These are phyloP conservation scores for Ligustrum vulgare DNA, from an alignment of 257 asterid species.

Conservation along the genomic window DNA sequence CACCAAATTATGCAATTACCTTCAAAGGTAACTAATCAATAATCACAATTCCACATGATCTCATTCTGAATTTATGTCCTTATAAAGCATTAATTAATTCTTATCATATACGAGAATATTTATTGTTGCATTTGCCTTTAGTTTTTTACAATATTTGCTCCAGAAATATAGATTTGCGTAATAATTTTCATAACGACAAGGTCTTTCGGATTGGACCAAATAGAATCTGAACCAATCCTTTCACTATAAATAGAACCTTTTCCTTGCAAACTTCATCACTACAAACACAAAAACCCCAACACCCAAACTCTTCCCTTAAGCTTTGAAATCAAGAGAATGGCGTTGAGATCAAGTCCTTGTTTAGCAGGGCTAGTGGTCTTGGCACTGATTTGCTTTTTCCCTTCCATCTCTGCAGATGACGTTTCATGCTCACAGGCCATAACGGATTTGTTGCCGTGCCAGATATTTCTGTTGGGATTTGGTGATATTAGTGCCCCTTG, in stretches of 20 bases:
- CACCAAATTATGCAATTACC: too few relatives aligned
- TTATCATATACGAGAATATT: too few relatives aligned
- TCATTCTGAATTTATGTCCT: too few relatives aligned
- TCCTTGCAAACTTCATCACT: conserved; percentile 8
- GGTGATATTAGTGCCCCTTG: conserved; percentile 12
- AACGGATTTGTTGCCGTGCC: conserved; percentile 22
- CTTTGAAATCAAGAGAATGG: neutral
- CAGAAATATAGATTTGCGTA: too few relatives aligned
- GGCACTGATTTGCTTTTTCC: neutral
- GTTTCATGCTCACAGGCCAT: conserved; percentile 21
- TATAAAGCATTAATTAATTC: too few relatives aligned
- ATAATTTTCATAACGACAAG: neutral
- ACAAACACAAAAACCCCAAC: neutral
- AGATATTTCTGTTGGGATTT: conserved; percentile 17
- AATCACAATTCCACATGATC: too few relatives aligned
- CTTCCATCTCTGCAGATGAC: conserved; percentile 1
- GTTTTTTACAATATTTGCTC: neutral
- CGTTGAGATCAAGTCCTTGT: neutral
- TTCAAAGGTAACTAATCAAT: too few relatives aligned
- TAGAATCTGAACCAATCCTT: neutral
- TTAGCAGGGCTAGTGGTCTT: conserved; percentile 12
- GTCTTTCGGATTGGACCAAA: neutral
- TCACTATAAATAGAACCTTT: conserved; percentile 5
- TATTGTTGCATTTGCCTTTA: neutral
- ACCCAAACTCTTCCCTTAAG: neutral